Percentiles rank a stretch among this genome's conserved stretches.
Conservation (phyloP, 768 basidiomycete genomes). For the Epithele typhae region DNA sequence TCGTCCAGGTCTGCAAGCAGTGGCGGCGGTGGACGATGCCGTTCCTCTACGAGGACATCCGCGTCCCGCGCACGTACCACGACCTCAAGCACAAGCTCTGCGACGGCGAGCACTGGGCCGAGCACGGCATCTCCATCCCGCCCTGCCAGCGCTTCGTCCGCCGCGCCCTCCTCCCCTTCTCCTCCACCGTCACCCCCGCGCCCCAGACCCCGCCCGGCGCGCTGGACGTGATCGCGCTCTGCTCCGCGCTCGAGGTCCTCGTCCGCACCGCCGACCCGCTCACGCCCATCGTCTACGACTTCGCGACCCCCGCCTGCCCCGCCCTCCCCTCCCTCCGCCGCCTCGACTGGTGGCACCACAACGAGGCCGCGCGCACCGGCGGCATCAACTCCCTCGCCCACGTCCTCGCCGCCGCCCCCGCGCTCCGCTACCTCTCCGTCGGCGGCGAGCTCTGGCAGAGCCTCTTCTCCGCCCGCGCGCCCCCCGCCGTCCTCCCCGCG, state of each 20-base stretch:
- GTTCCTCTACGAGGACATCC: slow-evolving; percentile 52
- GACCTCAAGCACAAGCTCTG: slow-evolving; percentile 27
- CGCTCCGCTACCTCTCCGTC: slow-evolving; percentile 53
- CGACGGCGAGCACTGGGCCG: slow-evolving; percentile 4
- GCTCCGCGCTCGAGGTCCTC: slow-evolving; percentile 49
- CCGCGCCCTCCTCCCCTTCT: slow-evolving; percentile 56
- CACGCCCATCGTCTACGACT: slow-evolving; percentile 50
- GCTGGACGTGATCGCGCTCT: slow-evolving; percentile 44
- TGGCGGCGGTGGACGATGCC: slow-evolving; percentile 47
- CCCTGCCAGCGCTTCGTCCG: slow-evolving; percentile 38
- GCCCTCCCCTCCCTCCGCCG: slow-evolving; percentile 49
- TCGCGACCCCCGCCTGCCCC: slow-evolving; percentile 40
- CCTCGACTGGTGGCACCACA: slow-evolving; percentile 67
- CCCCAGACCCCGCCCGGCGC: slow-evolving; percentile 28
- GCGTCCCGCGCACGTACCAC: slow-evolving; percentile 30
- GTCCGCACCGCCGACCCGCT: slow-evolving; percentile 52
- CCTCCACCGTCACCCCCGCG: slow-evolving; percentile 40
- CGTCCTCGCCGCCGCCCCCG: slow-evolving; percentile 50
- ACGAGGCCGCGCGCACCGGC: slow-evolving; percentile 51
- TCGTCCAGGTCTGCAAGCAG: slow-evolving; percentile 52
- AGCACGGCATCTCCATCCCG: slow-evolving; percentile 13
- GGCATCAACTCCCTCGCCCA: slow-evolving; percentile 59
- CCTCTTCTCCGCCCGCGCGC: slow-evolving; percentile 15
- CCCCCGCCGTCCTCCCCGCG: slow-evolving; percentile 35
- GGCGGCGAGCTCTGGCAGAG: slow-evolving; percentile 38